phyloP scores from a whole-genome alignment of 176 grass and related monocot genomes.

The Zizania latifolia region DNA sequence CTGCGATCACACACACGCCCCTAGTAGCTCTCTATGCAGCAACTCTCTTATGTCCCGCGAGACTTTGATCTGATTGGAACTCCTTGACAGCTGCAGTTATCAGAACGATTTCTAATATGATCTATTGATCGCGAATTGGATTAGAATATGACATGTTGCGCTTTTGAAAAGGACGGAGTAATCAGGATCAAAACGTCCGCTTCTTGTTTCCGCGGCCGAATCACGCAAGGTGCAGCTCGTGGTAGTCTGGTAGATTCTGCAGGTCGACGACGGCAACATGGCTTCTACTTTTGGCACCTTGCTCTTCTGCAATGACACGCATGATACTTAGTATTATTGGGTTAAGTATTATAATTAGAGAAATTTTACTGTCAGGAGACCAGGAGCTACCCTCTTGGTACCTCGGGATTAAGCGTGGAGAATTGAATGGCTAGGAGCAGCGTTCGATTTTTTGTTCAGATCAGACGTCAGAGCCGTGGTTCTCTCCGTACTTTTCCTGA shows the following conservation, averaged over 20 bases:
- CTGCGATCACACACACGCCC: background rate
- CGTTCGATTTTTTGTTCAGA: no score
- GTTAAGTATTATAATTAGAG: no score
- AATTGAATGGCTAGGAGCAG: no score
- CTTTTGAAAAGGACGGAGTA: background rate
- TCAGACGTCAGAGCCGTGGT: no score
- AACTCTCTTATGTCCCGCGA: background rate
- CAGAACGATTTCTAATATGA: background rate
- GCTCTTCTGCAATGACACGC: background rate
- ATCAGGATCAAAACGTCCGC: background rate
- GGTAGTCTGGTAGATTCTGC: no score
- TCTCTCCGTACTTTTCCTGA: background rate
- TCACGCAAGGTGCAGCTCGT: background rate
- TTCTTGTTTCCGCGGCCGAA: background rate
- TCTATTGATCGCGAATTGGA: background rate
- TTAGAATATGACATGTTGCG: background rate
- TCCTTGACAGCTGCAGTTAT: background rate
- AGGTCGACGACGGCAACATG: no score
- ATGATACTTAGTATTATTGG: background rate
- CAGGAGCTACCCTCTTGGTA: no score
- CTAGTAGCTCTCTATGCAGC: no score
- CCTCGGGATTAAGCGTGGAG: no score
- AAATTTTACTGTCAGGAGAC: no score
- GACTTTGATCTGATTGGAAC: background rate
- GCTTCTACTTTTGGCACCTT: background rate